Conservation (phyloP, 768 basidiomycete species). For the Trametes cingulata region DNA sequence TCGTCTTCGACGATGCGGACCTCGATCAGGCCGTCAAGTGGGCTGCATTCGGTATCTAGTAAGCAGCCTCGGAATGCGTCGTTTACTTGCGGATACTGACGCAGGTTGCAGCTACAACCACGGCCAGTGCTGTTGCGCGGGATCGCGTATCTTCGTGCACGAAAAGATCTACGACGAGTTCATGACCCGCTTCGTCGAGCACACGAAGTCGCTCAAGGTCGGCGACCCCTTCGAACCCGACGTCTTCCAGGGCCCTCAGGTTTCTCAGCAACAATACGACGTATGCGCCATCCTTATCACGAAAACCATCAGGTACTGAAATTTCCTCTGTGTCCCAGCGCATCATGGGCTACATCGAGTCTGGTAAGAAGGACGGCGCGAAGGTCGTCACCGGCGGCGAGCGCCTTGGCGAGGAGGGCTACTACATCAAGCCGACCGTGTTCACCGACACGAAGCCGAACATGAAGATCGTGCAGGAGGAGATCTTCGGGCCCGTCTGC, state of each 20-base stretch:
- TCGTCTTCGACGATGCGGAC: constrained; percentile 65
- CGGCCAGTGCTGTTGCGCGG: constrained; percentile 80
- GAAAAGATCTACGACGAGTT: constrained; percentile 79
- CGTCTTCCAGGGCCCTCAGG: constrained; percentile 76
- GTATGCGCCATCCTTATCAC: constrained; percentile 37
- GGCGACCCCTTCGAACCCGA: constrained; percentile 68
- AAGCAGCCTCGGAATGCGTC: constrained; percentile 21
- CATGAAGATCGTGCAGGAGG: constrained; percentile 59
- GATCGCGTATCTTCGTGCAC: constrained; percentile 83
- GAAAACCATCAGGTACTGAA: not conserved
- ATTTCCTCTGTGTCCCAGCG: constrained; percentile 39
- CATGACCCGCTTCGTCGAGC: constrained; percentile 55
- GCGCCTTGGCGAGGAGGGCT: constrained; percentile 56
- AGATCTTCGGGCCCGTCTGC: constrained; percentile 73
- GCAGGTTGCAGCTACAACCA: constrained; percentile 54
- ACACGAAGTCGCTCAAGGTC: constrained; percentile 55
- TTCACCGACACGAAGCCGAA: constrained; percentile 55
- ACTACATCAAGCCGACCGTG: constrained; percentile 63
- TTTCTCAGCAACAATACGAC: constrained; percentile 73
- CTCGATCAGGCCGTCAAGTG: constrained; percentile 59
- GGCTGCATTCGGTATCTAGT: constrained; percentile 62
- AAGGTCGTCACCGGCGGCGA: constrained; percentile 57
- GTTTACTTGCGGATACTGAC: not conserved
- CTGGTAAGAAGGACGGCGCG: constrained; percentile 60
- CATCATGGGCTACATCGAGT: constrained; percentile 61